phyloP scores from a whole-genome alignment of 352 stramenopile genomes.

The Phytophthora pinifolia region DNA sequence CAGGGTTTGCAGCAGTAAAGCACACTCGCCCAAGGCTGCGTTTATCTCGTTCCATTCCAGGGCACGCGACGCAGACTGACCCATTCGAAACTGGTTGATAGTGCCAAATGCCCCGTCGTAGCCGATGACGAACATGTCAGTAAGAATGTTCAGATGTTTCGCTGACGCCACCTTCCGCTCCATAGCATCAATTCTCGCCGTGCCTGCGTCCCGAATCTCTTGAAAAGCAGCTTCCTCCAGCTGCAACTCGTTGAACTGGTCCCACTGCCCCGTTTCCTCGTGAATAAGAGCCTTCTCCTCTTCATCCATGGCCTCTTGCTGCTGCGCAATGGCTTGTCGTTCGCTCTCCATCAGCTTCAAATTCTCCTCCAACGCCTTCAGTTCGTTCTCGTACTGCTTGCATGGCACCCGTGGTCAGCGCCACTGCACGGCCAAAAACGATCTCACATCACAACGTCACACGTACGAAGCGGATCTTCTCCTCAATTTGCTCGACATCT shows the following conservation, averaged over 20 bases:
- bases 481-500: conserved; percentile 63
- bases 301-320: conserved; percentile 49
- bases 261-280: conserved; percentile 64
- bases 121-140: conserved; percentile 78
- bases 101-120: conserved; percentile 75
- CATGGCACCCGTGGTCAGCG: neutral
- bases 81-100: conserved; percentile 85
- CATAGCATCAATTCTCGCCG: conserved; percentile 55
- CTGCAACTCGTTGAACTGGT: conserved; percentile 53
- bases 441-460: neutral
- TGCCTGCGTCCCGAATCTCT: conserved; percentile 56
- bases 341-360: conserved; percentile 75
- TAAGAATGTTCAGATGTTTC: conserved; percentile 63
- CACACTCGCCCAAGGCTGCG: conserved; percentile 72
- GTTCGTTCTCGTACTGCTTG: conserved; percentile 68
- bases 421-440: neutral
- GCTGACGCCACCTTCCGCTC: conserved; percentile 44
- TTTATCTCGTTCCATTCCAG: conserved; percentile 92
- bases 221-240: conserved; percentile 50
- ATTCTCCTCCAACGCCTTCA: conserved; percentile 57
- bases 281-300: conserved; percentile 47
- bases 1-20: conserved; percentile 68
- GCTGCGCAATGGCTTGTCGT: conserved; percentile 43
- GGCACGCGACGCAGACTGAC: conserved; percentile 48
- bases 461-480: conserved; percentile 76